Evolutionary conservation across 2,329 filamentous ascomycete species (phyloP).

Genomic region (Aplosporella prunicola): DNA sequence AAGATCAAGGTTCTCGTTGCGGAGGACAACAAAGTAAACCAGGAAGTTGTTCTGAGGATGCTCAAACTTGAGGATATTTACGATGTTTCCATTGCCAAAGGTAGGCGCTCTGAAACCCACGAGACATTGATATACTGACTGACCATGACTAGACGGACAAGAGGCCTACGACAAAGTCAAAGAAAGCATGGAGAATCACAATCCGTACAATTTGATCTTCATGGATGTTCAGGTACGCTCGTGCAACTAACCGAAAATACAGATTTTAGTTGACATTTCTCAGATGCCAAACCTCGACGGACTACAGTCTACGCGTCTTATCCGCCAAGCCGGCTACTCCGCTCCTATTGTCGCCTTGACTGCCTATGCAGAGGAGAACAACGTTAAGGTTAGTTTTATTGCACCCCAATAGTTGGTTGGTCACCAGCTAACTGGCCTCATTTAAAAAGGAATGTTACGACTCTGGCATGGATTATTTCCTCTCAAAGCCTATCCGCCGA

Average conservation of each 20-base stretch:
- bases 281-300: conserved; percentile 93
- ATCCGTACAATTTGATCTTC: conserved; percentile 77
- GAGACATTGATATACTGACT: too few relatives aligned
- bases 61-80: conserved; percentile 70
- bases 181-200: conserved; percentile 63
- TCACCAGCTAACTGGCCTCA: too few relatives aligned
- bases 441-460: conserved; percentile 50
- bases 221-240: conserved; percentile 98
- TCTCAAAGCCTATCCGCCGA: conserved; percentile 66
- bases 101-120: too few relatives aligned
- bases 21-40: conserved; percentile 55
- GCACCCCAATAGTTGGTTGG: not conserved
- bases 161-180: conserved; percentile 83
- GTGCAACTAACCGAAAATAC: conserved; percentile 21
- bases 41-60: conserved; percentile 48
- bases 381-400: conserved; percentile 70
- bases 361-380: conserved; percentile 83
- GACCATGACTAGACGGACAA: too few relatives aligned
- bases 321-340: conserved; percentile 76
- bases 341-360: conserved; percentile 86
- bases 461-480: conserved; percentile 85
- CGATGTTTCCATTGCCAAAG: conserved; percentile 79
- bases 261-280: too few relatives aligned
- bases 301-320: conserved; percentile 73
- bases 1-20: conserved; percentile 78